Base-by-base conservation (phyloP, 208 protist genomes). In the Crithidia brevicula region DNA sequence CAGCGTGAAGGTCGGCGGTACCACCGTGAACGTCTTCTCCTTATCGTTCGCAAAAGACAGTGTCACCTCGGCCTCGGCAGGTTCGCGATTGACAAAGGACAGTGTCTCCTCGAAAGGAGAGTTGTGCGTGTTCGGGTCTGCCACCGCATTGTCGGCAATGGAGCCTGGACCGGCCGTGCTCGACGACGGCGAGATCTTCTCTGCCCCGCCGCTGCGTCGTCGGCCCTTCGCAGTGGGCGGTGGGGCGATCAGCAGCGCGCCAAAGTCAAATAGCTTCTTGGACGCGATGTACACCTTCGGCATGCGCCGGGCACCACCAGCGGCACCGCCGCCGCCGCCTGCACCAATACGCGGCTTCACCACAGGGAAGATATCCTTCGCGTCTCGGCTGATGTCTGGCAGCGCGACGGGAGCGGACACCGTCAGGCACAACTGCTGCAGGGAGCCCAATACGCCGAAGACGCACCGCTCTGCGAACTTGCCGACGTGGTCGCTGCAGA, bases 251-350 rank as follows among this genome's bases (percentile, higher is more conserved):
- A 99, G 91, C 34, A 99, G 82, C 9, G 97, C 90, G 11, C 97
- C 97, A 83, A 98, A 99, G 67, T 99, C 94, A 74, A 97, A 99
- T 0, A 81, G 30, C 15, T 84, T 74, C 72, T 85, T 90, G 13
- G 80, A 79, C 16, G 67, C 57, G 31, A 94, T 15, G 77, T 87
- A 95, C 20, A 86, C 85, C 54, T 88, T 89, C n/a, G 87, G 72
- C 20, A 77, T 28, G 34, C 67, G 71, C 11, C 51, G 61, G 4
- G 23, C 53, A 6, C 16, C 30, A 22, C 13, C 43, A 2, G 45
- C 30, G 13, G 45, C 54, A 0, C 0, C 36, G 3, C 33, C 42
- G 27, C 43, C 70, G 22, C 16, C 62, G 18, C 78, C 73, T 15
- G 57, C 50, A 30, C 40, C 27, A 56, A 77, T 20, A 3, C 85